These are phyloP conservation scores for Scenedesmus sp. DNA, from an alignment of 163 green algal species.

Conservation along the genomic window DNA sequence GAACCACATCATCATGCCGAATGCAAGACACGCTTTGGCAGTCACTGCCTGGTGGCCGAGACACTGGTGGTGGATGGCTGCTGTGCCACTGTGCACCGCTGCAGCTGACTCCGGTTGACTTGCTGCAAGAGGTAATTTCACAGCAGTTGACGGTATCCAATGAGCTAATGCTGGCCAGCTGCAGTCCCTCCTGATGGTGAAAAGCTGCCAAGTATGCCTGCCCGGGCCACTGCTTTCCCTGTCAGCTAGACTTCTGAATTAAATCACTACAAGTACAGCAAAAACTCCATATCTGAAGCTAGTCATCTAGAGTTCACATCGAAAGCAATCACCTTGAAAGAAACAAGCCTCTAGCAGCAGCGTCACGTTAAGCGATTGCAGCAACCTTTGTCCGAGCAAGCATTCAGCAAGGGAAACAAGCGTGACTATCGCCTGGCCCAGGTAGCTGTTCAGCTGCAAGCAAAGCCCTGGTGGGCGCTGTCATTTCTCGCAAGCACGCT, in stretches of 20 bases:
- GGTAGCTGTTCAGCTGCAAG: background rate
- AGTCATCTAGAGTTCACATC: background rate
- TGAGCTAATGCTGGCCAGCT: constrained; percentile 1
- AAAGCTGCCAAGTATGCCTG: background rate
- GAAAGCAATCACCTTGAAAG: background rate
- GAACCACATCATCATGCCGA: background rate
- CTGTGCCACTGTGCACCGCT: background rate
- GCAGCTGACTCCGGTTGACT: background rate
- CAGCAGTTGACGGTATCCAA: background rate
- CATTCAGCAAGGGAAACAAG: background rate
- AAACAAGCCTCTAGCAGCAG: background rate
- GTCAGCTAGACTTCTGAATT: background rate
- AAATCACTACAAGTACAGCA: background rate
- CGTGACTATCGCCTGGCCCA: background rate
- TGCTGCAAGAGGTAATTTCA: too few relatives aligned
- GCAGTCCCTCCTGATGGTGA: background rate
- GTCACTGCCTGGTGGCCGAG: background rate
- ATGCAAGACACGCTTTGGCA: background rate
- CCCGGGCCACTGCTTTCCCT: background rate
- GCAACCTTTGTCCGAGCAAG: background rate
- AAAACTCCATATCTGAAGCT: background rate
- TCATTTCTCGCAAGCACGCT: background rate
- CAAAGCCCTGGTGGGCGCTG: constrained; percentile 11
- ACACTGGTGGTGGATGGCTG: constrained; percentile 16
- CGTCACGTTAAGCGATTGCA: background rate